Evolutionary conservation across 345 rosid genomes (phyloP), one percentile per base, ranked within the genome.

Genomic region (Gossypium turneri): DNA sequence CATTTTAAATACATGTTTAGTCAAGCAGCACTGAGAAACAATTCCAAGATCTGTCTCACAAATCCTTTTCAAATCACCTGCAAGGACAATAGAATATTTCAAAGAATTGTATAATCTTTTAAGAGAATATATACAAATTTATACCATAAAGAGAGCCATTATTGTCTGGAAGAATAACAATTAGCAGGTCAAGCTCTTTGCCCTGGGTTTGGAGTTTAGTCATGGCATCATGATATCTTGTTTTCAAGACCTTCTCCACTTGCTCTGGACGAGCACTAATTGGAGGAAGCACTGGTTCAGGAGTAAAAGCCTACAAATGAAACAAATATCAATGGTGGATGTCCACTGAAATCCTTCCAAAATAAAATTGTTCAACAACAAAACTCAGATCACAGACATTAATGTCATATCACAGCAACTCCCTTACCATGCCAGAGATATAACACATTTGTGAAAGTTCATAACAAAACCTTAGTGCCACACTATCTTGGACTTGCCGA

Each of bases 21-120:
- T 90, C 84, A 96, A 84, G 72, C 99, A 96, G 84, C 99, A 96
- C 77, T 96, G 99, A 38, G 98, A 93, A 57, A 96, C 98, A 56
- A 93, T 83, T 27, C 99, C 99, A 41, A 96, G 98, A 68, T 96
- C 98, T 0, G 99, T 96, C 84, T 96, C 99, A 79, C 99, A 96
- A 60, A 93, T 93, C 20, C 99, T 86, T 82, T 96, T 96, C 79
- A 96, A 78, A 77, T 93, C 99, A 86, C 99, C 99, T 96, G 86
- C 62, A 81, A 80, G 2, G 68, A 12, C 77, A 52, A 13, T 43
- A 80, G 41, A 52, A 25, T 58, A 62, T 25, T 65, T 60, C 34
- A 70, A 74, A 19, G 38, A 55, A 57, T 60, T 12, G 65, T 20
- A 41, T 3, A 12, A 69, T 16, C 16, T 1, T 55, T 8, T 29